phyloP scores from a whole-genome alignment of 768 basidiomycete genomes.

The Mycena galericulata region DNA sequence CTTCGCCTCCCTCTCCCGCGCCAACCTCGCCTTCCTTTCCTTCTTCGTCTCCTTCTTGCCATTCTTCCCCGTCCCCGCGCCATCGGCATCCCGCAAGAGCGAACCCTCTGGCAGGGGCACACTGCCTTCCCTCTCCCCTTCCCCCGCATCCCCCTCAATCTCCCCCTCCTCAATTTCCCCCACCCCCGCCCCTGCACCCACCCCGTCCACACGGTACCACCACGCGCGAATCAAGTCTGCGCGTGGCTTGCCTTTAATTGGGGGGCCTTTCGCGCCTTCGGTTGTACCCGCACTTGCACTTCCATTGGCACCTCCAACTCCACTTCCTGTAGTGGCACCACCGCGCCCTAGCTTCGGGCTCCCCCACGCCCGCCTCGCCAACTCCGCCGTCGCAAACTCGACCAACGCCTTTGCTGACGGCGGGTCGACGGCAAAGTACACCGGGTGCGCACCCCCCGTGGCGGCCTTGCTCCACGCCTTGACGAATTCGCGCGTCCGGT shows the following conservation, averaged over 20 bases:
- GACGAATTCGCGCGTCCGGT: conserved; percentile 56
- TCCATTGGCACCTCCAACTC: too few species aligned
- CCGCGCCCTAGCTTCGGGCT: conserved; percentile 58
- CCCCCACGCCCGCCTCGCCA: conserved; percentile 61
- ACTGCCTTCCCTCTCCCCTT: conserved; percentile 20
- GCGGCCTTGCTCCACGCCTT: conserved; percentile 57
- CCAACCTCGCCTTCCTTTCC: conserved; percentile 45
- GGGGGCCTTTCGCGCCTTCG: conserved; percentile 34
- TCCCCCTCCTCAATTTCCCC: conserved; percentile 65
- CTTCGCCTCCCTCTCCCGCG: conserved; percentile 42
- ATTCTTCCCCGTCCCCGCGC: background rate
- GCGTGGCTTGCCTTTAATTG: conserved; percentile 57
- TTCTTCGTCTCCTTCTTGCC: conserved; percentile 47
- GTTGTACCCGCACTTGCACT: too few species aligned
- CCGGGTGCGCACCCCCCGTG: conserved; percentile 51
- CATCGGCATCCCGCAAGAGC: too few species aligned
- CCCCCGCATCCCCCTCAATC: conserved; percentile 55
- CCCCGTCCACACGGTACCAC: conserved; percentile 61
- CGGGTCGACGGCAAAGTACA: conserved; percentile 55
- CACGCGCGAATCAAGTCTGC: conserved; percentile 60
- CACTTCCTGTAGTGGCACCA: too few species aligned
- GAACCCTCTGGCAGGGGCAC: too few species aligned
- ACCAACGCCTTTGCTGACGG: conserved; percentile 60
- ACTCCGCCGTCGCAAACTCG: conserved; percentile 59
- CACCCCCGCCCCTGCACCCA: conserved; percentile 53